Base-by-base conservation (phyloP, 371 early-diverging fungal species). In the Mortierella sp. region DNA sequence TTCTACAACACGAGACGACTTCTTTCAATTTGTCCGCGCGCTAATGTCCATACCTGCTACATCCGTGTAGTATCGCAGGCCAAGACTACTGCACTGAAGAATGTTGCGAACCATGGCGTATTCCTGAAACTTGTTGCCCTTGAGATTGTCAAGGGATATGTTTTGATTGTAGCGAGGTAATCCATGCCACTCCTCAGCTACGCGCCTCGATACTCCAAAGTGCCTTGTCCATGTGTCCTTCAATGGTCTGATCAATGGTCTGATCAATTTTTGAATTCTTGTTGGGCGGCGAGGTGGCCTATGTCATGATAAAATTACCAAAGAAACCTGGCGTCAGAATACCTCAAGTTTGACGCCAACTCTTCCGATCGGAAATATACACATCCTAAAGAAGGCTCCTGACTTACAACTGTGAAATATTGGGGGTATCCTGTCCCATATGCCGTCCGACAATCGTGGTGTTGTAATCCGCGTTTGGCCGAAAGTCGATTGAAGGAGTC, bases 41-140 rank as follows among this genome's bases (percentile, higher is more conserved):
- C 18, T 51, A 51, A 18, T 49, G 10, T 14, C 72, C 70, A 44
- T 89, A 92, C 96, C 96, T 32, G 95, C 91, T 70, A 91, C 90
- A 79, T 97, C 97, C 8, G 90, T 83, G 80, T 93, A 95, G 75
- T 96, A 97, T 6, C 89, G 87, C 18, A 96, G 38, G 6, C 90
- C 90, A 75, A 95, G 87, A 65, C 88, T 77, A 27, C 90, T 91
- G 70, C 94, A 93, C 60, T 95, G 95, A 3, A 96, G 77, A 0
- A 95, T 80, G 43, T 90, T 91, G n/a, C 89, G 88, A 3, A 95
- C 94, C 80, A 91, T 89, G 3, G 95, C 97, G 79, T 97, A 97
- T 73, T 97, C 96, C 35, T 91, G 89, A 72, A 90, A 91, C 32
- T 83, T 88, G 7, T 83, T 88, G n/a, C 81, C 86, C 75, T 88